Percentiles rank a stretch among this genome's conserved stretches.
phyloP scores from a whole-genome alignment of 2,329 filamentous ascomycete species.

The Pseudopyricularia javanii region DNA sequence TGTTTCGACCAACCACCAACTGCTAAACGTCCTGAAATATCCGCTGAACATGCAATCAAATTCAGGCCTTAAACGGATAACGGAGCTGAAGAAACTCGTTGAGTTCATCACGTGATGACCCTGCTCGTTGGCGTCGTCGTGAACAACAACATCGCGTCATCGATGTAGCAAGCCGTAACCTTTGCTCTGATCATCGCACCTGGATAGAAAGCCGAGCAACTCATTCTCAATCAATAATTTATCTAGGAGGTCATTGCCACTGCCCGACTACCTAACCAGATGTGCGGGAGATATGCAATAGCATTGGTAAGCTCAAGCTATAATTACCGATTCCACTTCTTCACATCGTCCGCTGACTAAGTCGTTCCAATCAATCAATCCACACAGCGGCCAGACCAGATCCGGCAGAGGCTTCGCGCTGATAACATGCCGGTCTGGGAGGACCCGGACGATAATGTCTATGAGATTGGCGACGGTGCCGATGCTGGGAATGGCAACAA shows the following conservation, averaged over 20 bases:
- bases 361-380: neutral
- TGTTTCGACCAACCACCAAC: neutral
- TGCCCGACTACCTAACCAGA: constrained; percentile 5
- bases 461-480: constrained; percentile 31
- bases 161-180: no score
- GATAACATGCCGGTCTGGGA: constrained; percentile 63
- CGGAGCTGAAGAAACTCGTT: no score
- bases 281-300: constrained; percentile 24
- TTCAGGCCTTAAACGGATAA: no score
- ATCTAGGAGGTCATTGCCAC: neutral
- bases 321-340: neutral
- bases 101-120: no score
- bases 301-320: constrained; percentile 15
- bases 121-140: no score
- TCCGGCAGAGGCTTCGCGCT: constrained; percentile 61
- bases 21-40: no score
- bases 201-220: neutral
- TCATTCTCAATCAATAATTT: neutral
- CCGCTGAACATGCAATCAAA: no score
- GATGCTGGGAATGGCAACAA: constrained; percentile 28
- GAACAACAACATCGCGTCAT: no score
- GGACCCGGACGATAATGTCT: constrained; percentile 56
- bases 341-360: no score
- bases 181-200: no score
- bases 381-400: constrained; percentile 58